Conservation (phyloP, 176 grass and related monocot genomes). For the Cocos nucifera region DNA sequence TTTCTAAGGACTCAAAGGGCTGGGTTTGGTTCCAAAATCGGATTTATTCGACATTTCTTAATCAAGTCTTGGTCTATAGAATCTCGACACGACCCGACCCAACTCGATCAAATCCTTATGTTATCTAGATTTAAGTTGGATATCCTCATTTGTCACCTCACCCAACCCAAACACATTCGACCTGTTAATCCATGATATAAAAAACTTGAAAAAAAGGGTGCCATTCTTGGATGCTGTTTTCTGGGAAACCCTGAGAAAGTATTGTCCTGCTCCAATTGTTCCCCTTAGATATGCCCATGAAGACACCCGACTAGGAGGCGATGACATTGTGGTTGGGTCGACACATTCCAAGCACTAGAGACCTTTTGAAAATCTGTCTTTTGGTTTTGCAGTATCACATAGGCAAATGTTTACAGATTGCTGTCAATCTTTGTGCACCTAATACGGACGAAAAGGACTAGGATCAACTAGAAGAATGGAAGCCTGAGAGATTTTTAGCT, state of each 20-base stretch:
- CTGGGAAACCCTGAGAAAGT: constrained; percentile 45
- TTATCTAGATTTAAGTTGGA: too few relatives aligned
- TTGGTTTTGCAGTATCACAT: too few relatives aligned
- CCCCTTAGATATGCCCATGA: constrained; percentile 71
- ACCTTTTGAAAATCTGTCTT: neutral
- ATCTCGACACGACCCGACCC: too few relatives aligned
- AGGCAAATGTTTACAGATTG: constrained; percentile 24
- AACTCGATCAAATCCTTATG: too few relatives aligned
- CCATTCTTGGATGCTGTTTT: constrained; percentile 54
- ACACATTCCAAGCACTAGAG: neutral
- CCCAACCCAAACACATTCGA: too few relatives aligned
- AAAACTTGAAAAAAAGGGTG: too few relatives aligned
- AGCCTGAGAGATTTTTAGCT: constrained; percentile 62
- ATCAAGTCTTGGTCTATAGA: too few relatives aligned
- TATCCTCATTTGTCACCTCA: too few relatives aligned
- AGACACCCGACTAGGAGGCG: constrained; percentile 44
- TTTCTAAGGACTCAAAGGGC: too few relatives aligned
- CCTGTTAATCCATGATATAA: too few relatives aligned
- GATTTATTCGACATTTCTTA: too few relatives aligned
- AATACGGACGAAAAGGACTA: constrained; percentile 70
- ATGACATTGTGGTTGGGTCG: constrained; percentile 32
- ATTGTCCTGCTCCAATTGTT: constrained; percentile 52
- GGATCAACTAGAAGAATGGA: constrained; percentile 55
- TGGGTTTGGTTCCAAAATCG: too few relatives aligned
- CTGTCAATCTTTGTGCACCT: constrained; percentile 66